A percentile compares a stretch with the other conserved stretches of the same genome.
Conservation (phyloP, 306 rosid genomes). For the Rosa chinensis region DNA sequence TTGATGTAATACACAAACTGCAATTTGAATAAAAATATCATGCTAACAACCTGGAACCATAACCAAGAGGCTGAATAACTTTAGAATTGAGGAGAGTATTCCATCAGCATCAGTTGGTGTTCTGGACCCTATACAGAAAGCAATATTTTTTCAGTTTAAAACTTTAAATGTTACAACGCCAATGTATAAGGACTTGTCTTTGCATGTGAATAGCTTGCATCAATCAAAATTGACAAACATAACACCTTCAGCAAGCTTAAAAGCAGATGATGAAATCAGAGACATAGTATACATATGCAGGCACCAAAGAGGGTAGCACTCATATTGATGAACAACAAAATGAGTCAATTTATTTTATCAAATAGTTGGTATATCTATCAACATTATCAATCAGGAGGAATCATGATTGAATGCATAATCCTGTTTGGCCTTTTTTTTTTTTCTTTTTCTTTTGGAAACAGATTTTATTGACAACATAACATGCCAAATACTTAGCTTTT, state of each 20-base stretch:
- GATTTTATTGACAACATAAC: background rate
- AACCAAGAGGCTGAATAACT: conserved; percentile 78
- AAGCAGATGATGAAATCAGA: background rate
- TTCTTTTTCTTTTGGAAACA: background rate
- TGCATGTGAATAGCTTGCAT: background rate
- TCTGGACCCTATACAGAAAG: conserved; percentile 55
- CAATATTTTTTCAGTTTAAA: conserved; percentile 22
- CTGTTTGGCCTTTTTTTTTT: background rate
- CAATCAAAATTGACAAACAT: background rate
- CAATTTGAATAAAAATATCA: conserved; percentile 23
- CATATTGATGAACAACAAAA: background rate
- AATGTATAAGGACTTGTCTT: background rate
- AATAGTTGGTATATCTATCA: too few relatives aligned
- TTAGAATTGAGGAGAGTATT: conserved; percentile 65
- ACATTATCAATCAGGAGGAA: background rate
- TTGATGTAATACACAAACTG: background rate
- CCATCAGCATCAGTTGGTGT: conserved; percentile 59
- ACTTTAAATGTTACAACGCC: background rate
- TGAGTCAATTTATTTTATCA: background rate
- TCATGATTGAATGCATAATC: background rate
- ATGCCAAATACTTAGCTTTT: background rate
- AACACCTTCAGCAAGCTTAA: background rate
- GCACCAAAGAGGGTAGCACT: background rate
- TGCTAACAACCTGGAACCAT: conserved; percentile 73
- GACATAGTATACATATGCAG: background rate